Base-by-base conservation (phyloP, 2,329 filamentous ascomycete species). In the Trichoderma lentiforme region DNA sequence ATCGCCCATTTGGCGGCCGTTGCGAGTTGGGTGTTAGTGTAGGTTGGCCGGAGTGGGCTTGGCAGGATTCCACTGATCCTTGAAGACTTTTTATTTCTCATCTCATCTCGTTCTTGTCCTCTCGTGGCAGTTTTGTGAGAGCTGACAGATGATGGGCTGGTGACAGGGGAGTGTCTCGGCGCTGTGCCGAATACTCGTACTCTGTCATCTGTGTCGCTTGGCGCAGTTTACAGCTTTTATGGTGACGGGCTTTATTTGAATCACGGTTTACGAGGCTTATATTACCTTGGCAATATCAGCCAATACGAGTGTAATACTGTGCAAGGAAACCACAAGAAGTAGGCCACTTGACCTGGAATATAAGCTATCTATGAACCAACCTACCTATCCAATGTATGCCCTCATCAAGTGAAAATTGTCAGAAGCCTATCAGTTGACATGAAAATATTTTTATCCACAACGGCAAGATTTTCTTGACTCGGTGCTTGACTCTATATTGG, bases 401-500 rank as follows among this genome's bases (percentile, higher is more conserved):
- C 30, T 11, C 53, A 58, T 47, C 39, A 63, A 63, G 14, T n/a
- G 32, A 47, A 32, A 24, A 63, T 28, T 56, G 21, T 47, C 43
- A 66, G 67, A 71, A 70, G 68, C 70, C 62, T 26, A 56, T 73
- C 71, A 73, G 71, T 73, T 56, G 71, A 73, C 71, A 67, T 73
- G 18, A 21, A 73, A 73, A 66, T 66, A 71, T 79, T 74, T 73
- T 78, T 39, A 72, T 81, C 80, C 75, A 75, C 80, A 81, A 75
- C 73, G 79, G 73, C 78, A 76, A 71, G 67, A 60, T 43, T 34
- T 64, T 65, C 61, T 74, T 74, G 73, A 75, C 77, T 97, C 93
- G 93, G 95, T 93, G 94, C 94, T 98, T 98, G 94, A 98, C 94
- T 98, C 95, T 81, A 78, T 97, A 95, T 95, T 92, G 88, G 86